Conservation (phyloP, 345 rosid species). For the Punica granatum region DNA sequence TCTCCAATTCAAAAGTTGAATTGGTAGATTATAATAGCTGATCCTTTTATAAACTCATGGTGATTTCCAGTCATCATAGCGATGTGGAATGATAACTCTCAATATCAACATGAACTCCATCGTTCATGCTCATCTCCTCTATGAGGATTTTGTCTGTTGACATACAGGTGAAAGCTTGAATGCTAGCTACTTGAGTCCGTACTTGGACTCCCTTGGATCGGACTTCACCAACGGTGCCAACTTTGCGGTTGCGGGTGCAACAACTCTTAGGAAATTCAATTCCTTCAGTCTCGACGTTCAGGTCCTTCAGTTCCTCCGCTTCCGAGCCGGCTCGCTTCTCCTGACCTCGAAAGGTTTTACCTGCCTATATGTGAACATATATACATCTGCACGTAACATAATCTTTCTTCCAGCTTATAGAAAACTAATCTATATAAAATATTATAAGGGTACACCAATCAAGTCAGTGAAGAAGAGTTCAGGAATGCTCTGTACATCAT, state of each 20-base stretch:
- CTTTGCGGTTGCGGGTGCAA: conserved; percentile 27
- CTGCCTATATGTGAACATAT: background rate
- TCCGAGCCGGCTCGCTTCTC: conserved; percentile 27
- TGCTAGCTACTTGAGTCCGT: conserved; percentile 23
- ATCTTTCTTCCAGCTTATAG: background rate
- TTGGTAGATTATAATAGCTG: too few species aligned
- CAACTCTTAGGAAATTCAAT: conserved; percentile 17
- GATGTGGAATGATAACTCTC: too few species aligned
- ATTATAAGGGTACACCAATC: conserved; percentile 18
- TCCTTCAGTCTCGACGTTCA: conserved; percentile 33
- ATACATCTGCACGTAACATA: background rate
- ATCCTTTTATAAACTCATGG: too few species aligned
- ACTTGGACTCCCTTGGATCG: conserved; percentile 25
- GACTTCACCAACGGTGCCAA: conserved; percentile 31
- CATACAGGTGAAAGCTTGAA: conserved; percentile 34
- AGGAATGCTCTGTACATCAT: conserved; percentile 42
- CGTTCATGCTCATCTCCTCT: background rate
- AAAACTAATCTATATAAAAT: too few species aligned
- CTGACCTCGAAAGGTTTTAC: conserved; percentile 17
- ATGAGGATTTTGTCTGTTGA: background rate
- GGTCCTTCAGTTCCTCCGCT: conserved; percentile 33
- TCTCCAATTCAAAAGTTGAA: too few species aligned
- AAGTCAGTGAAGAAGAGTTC: conserved; percentile 37
- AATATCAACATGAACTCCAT: background rate
- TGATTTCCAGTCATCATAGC: too few species aligned